Evolutionary conservation across 306 rosid genomes (phyloP).

Genomic region (Fagus sylvatica): DNA sequence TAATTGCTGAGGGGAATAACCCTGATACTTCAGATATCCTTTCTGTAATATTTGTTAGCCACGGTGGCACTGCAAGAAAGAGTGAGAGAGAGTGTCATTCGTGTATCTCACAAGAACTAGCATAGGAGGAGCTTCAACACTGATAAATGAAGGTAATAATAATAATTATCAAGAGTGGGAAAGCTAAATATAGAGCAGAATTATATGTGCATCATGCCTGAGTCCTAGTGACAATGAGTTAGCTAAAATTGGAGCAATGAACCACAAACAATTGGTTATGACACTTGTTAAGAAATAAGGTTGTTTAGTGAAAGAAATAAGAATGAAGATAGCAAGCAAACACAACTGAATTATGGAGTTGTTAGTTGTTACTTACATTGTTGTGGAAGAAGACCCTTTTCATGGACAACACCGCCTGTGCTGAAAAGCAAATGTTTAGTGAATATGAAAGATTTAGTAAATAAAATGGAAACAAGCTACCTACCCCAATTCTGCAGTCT

Average conservation of each 20-base stretch:
- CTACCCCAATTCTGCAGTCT: conserved; percentile 96
- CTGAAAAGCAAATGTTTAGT: conserved; percentile 20
- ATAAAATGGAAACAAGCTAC: neutral
- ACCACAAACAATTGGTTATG: neutral
- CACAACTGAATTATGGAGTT: neutral
- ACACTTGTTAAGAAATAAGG: neutral
- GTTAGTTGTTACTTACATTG: conserved; percentile 51
- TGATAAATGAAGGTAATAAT: neutral
- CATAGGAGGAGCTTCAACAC: neutral
- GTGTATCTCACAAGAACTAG: neutral
- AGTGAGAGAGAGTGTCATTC: neutral
- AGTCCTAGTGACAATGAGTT: neutral
- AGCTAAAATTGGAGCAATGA: neutral
- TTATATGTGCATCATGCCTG: neutral
- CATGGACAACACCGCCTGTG: conserved; percentile 89
- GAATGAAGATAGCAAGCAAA: neutral
- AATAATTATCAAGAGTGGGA: neutral
- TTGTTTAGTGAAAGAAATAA: neutral
- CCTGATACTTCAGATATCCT: conserved; percentile 59
- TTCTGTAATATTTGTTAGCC: conserved; percentile 70
- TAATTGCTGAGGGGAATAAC: conserved; percentile 69
- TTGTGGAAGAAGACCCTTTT: conserved; percentile 90
- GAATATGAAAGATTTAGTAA: conserved; percentile 16
- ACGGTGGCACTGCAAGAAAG: conserved; percentile 66
- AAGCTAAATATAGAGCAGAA: conserved; percentile 1